phyloP scores from a whole-genome alignment of 805 yeast genomes.

The Candida endomychidarum region DNA sequence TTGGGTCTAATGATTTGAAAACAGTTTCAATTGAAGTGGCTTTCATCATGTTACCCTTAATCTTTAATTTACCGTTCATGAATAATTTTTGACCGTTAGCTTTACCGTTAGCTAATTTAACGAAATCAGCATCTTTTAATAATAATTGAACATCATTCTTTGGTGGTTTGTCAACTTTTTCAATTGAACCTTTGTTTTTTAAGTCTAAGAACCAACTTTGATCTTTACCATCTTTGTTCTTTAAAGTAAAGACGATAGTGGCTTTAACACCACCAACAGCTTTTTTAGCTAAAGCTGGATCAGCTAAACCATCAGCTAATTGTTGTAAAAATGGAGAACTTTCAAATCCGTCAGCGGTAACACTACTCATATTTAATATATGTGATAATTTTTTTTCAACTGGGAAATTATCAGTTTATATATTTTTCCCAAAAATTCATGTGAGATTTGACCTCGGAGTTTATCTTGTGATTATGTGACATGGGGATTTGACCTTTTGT shows the following conservation, averaged over 20 bases:
- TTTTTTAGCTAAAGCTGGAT: slow-evolving; percentile 33
- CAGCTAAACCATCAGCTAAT: slow-evolving; percentile 39
- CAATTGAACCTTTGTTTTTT: slow-evolving; percentile 53
- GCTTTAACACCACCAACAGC: slow-evolving; percentile 55
- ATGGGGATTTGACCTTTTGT: neutral
- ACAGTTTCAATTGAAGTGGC: slow-evolving; percentile 74
- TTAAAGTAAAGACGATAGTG: slow-evolving; percentile 63
- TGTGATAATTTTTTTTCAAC: neutral
- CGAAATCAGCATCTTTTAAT: slow-evolving; percentile 67
- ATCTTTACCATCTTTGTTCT: slow-evolving; percentile 57
- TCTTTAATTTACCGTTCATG: slow-evolving; percentile 80
- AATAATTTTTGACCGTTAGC: slow-evolving; percentile 83
- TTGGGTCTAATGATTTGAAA: slow-evolving; percentile 51
- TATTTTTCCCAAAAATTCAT: slow-evolving; percentile 7
- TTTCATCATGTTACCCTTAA: slow-evolving; percentile 89
- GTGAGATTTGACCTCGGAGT: slow-evolving; percentile 9
- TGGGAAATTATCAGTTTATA: slow-evolving; percentile 4
- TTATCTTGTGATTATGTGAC: slow-evolving; percentile 3
- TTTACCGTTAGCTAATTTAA: slow-evolving; percentile 71
- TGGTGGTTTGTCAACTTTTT: slow-evolving; percentile 44
- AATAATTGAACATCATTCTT: slow-evolving; percentile 64
- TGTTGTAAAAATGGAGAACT: slow-evolving; percentile 42
- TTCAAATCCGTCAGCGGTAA: slow-evolving; percentile 41
- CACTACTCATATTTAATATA: slow-evolving; percentile 21
- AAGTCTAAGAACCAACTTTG: slow-evolving; percentile 69